A percentile compares a stretch with the other conserved stretches of the same genome.
Conservation (phyloP, 2,329 filamentous ascomycete genomes). For the Claviceps africana region DNA sequence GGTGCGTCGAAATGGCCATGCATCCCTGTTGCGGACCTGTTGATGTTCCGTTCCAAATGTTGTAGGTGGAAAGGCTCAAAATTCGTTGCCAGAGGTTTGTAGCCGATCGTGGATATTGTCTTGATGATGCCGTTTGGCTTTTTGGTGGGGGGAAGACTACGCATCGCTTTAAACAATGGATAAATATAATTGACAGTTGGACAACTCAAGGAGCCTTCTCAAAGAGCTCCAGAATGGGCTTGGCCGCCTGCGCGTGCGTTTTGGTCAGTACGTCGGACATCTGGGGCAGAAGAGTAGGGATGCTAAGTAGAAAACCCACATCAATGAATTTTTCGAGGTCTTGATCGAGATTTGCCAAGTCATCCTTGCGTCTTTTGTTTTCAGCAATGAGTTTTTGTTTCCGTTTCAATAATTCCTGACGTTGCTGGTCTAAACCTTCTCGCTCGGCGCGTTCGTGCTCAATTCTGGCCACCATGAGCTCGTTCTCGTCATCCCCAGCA, state of each 20-base stretch:
- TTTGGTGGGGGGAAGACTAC: neutral
- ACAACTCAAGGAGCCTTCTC: slow-evolving; percentile 49
- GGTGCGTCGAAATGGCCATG: neutral
- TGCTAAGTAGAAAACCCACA: slow-evolving; percentile 31
- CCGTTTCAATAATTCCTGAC: slow-evolving; percentile 58
- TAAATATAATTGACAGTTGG: neutral
- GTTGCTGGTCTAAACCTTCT: slow-evolving; percentile 70
- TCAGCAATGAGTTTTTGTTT: slow-evolving; percentile 49
- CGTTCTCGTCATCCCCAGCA: slow-evolving; percentile 56
- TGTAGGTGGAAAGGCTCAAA: neutral
- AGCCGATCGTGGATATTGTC: neutral
- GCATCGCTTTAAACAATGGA: no score
- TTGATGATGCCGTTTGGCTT: no score
- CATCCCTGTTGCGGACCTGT: neutral
- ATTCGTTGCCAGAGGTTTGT: neutral
- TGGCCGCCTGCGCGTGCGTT: slow-evolving; percentile 49
- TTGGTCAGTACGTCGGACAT: neutral
- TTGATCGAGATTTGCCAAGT: slow-evolving; percentile 78
- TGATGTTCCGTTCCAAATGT: neutral
- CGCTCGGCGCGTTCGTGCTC: slow-evolving; percentile 79
- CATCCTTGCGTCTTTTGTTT: slow-evolving; percentile 88
- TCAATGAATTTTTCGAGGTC: slow-evolving; percentile 92
- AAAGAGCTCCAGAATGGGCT: slow-evolving; percentile 75
- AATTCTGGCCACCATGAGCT: slow-evolving; percentile 79
- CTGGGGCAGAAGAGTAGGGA: neutral